These are phyloP conservation scores for Choiromyces venosus DNA, from an alignment of 495 filamentous ascomycete species.

Conservation along the genomic window DNA sequence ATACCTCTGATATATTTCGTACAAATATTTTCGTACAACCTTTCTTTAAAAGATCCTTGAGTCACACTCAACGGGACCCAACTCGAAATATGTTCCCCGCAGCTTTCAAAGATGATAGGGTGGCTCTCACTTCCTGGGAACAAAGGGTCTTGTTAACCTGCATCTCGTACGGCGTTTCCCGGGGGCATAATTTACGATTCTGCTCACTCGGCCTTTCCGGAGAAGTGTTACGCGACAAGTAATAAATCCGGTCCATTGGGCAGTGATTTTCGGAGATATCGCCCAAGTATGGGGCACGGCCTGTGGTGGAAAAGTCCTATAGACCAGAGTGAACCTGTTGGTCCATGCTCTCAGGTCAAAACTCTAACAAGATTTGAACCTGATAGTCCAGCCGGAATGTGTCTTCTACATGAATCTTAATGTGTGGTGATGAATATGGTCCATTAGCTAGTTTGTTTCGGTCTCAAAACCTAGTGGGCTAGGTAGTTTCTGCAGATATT, in stretches of 20 bases:
- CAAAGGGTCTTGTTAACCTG: not conserved
- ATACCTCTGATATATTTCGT: not conserved
- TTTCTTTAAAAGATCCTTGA: not conserved
- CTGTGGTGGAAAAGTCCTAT: not conserved
- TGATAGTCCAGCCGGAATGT: not conserved
- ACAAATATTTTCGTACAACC: not conserved
- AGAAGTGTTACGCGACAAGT: not conserved
- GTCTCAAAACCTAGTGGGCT: not conserved
- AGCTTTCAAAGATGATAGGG: not conserved
- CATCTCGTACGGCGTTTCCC: not conserved
- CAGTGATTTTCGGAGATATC: constrained; percentile 1
- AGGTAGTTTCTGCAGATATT: not conserved
- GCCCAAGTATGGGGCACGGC: not conserved
- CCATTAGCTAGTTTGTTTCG: not conserved
- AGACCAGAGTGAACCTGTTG: not conserved
- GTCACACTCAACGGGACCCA: not conserved
- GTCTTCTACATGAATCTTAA: not conserved
- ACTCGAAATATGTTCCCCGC: not conserved
- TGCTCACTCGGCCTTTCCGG: not conserved
- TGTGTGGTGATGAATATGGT: not conserved
- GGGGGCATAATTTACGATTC: not conserved
- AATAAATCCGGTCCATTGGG: not conserved
- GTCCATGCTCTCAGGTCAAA: not conserved
- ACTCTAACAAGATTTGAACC: not conserved
- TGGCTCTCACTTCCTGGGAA: not conserved